Evolutionary conservation across 2,329 filamentous ascomycete genomes (phyloP), one percentile per base, ranked within the genome.

Genomic region (Aphanocladium album): DNA sequence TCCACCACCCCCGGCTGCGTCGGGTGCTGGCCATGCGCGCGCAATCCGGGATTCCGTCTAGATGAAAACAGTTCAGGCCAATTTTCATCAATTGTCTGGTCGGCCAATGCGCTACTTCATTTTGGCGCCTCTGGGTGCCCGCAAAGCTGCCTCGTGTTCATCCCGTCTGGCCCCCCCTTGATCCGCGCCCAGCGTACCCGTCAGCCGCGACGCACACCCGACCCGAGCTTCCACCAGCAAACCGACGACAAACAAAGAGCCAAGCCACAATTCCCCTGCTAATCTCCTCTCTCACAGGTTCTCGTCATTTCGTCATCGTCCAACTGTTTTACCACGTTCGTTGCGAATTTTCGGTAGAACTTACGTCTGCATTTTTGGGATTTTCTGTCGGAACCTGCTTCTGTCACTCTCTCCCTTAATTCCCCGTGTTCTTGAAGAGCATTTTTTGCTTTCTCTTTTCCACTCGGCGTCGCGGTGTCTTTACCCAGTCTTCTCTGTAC

Each of bases 301-400:
- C 70, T 72, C 68, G 72, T 76, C 68, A 72, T 75, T 75, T 75
- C 69, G 67, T 72, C 70, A 75, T 73, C 71, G 70, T 72, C 60
- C 72, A 71, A 69, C 69, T 70, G 71, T 70, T 70, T 70, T 70
- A 72, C 70, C 71, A 74, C 72, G 69, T 72, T 74, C 72, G 73
- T 73, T 75, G 65, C 70, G 71, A 73, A 75, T 75, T 67, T 65
- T 67, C 69, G 72, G 70, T 74, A 73, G 70, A 71, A 68, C 73
- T 68, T 66, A 70, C 67, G 66, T 71, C 68, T 66, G 64, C 62
- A 68, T 65, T 61, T 67, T 67, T 16, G 49, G 49, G 66, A 69
- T 64, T 56, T 67, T 62, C 58, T 58, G 57, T 65, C 62, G 64
- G 66, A 54, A 63, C 66, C 67, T 61, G 64, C 62, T 65, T 70